phyloP scores from a whole-genome alignment of 352 stramenopile genomes.

The Phytophthora citrophthora region DNA sequence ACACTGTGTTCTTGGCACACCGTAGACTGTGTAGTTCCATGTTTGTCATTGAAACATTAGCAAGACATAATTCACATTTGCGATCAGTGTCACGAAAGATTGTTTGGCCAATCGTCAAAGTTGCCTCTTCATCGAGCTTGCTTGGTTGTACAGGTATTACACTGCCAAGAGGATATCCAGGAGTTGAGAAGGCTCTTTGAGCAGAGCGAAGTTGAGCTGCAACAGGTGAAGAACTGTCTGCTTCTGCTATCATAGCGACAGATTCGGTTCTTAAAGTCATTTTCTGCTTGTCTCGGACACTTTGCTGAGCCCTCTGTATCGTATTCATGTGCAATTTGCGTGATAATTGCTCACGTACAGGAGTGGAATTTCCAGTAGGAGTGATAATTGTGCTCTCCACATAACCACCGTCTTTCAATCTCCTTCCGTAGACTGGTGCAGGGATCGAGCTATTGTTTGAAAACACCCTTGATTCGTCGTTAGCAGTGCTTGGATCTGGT shows the following conservation, averaged over 20 bases:
- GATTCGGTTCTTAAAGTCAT: conserved; percentile 12
- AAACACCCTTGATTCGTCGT: background rate
- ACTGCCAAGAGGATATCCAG: conserved; percentile 30
- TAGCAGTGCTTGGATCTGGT: background rate
- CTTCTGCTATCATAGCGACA: conserved; percentile 21
- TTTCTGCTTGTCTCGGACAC: conserved; percentile 20
- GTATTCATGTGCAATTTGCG: conserved; percentile 11
- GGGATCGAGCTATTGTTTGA: background rate
- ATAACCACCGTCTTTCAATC: conserved; percentile 28
- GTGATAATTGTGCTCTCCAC: conserved; percentile 6
- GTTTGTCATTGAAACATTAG: conserved; percentile 35
- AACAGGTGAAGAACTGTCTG: conserved; percentile 10
- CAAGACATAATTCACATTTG: conserved; percentile 41
- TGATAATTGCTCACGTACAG: background rate
- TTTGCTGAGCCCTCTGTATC: conserved; percentile 26
- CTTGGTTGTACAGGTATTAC: background rate
- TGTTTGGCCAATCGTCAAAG: background rate
- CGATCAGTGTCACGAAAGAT: background rate
- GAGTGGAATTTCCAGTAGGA: background rate
- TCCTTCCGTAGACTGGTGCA: conserved; percentile 11
- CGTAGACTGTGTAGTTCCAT: conserved; percentile 51
- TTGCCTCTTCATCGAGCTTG: no score
- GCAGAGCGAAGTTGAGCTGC: conserved; percentile 19
- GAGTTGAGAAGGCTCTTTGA: conserved; percentile 28
- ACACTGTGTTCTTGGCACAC: conserved; percentile 50